A percentile compares a stretch with the other conserved stretches of the same genome.
Evolutionary conservation across 78 protist genomes (phyloP).

Genomic region (Dictyostelium firmibasis): DNA sequence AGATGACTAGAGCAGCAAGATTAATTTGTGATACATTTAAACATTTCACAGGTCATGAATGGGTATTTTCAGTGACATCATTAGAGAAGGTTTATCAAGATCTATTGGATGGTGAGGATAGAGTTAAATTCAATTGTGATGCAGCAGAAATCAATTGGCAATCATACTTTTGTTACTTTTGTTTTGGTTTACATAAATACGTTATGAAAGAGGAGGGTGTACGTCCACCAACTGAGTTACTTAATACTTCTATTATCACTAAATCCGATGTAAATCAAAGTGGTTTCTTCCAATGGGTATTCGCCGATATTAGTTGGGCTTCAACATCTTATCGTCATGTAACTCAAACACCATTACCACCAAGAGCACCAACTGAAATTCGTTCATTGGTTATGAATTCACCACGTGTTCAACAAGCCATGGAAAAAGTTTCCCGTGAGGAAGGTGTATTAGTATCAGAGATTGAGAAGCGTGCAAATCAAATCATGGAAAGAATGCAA

Average conservation of each 20-base stretch:
- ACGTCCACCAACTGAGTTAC: conserved; percentile 82
- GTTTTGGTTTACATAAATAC: conserved; percentile 82
- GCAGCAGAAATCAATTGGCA: conserved; percentile 82
- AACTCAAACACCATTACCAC: conserved; percentile 77
- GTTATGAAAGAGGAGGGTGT: conserved; percentile 85
- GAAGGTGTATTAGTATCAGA: conserved; percentile 69
- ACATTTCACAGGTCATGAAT: conserved; percentile 84
- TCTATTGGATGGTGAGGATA: conserved; percentile 50
- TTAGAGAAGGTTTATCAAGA: conserved; percentile 45
- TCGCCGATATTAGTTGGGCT: conserved; percentile 72
- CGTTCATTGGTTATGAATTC: conserved; percentile 75
- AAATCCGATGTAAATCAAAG: conserved; percentile 57
- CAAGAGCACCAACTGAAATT: conserved; percentile 74
- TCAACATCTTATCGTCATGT: conserved; percentile 64
- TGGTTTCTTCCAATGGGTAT: conserved; percentile 73
- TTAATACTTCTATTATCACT: conserved; percentile 53
- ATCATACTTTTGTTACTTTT: conserved; percentile 71
- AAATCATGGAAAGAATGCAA: conserved; percentile 82
- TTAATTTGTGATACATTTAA: conserved; percentile 75
- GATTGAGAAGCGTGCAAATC: conserved; percentile 69
- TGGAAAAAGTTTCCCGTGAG: conserved; percentile 64
- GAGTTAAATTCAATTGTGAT: conserved; percentile 42
- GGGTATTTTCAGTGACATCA: conserved; percentile 68
- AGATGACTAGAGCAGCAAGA: conserved; percentile 66
- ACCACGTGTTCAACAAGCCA: conserved; percentile 78